phyloP scores from a whole-genome alignment of 2,329 filamentous ascomycete genomes.

The Fusarium robinianum region DNA sequence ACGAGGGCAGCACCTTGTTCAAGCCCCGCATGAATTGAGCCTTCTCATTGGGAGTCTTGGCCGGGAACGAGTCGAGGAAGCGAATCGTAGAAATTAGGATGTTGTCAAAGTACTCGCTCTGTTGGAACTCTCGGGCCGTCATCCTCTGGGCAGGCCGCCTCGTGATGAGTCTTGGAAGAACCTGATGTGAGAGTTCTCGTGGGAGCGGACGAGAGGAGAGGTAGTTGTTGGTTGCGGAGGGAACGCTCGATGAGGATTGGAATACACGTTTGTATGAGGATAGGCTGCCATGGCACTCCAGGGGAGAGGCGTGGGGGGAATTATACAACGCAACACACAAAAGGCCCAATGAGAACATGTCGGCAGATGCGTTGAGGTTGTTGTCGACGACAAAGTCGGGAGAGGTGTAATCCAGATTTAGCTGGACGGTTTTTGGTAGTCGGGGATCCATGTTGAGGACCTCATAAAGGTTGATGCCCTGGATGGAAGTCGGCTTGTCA shows the following conservation, averaged over 20 bases:
- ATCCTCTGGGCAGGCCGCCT: slow-evolving; percentile 84
- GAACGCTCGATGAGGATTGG: slow-evolving; percentile 75
- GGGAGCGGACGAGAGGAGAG: slow-evolving; percentile 80
- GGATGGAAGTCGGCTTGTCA: slow-evolving; percentile 73
- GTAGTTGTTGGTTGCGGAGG: slow-evolving; percentile 81
- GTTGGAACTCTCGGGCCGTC: slow-evolving; percentile 88
- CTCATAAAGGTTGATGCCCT: slow-evolving; percentile 81
- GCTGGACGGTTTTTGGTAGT: slow-evolving; percentile 79
- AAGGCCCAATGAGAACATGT: slow-evolving; percentile 92
- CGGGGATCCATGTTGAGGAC: slow-evolving; percentile 83
- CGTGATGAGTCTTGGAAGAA: slow-evolving; percentile 85
- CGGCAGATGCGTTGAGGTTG: slow-evolving; percentile 79
- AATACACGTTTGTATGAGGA: slow-evolving; percentile 87
- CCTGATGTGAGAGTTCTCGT: slow-evolving; percentile 72
- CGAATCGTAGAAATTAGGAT: slow-evolving; percentile 94
- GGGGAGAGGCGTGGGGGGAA: slow-evolving; percentile 84
- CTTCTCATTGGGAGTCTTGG: slow-evolving; percentile 91
- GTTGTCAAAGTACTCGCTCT: slow-evolving; percentile 96
- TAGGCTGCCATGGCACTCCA: slow-evolving; percentile 79
- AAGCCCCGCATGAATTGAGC: slow-evolving; percentile 88
- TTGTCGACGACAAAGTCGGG: slow-evolving; percentile 94
- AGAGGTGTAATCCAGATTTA: slow-evolving; percentile 91
- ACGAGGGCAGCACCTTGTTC: slow-evolving; percentile 84
- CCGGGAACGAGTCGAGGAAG: slow-evolving; percentile 87
- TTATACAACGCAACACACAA: slow-evolving; percentile 91